phyloP scores from a whole-genome alignment of 208 protist genomes.

The Herpetomonas samuelpessoai region DNA sequence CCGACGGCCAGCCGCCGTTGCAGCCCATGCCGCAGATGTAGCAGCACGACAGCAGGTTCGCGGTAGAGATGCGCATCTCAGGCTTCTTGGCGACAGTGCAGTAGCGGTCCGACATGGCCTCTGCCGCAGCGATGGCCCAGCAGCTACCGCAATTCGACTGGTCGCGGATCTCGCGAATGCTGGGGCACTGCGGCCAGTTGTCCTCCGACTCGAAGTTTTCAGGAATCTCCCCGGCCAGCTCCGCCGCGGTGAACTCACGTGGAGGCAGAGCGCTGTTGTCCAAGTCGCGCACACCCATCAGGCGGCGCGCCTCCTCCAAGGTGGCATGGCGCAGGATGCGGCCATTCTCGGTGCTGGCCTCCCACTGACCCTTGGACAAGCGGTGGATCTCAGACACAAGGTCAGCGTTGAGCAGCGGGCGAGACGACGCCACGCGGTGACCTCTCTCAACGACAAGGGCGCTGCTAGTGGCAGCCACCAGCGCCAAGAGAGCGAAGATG shows the following conservation, averaged over 20 bases:
- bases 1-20: slow-evolving; percentile 71
- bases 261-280: slow-evolving; percentile 21
- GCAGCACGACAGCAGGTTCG: slow-evolving; percentile 84
- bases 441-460: slow-evolving; percentile 10
- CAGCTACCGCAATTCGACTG: slow-evolving; percentile 90
- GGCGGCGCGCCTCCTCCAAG: slow-evolving; percentile 25
- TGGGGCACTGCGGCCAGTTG: slow-evolving; percentile 60
- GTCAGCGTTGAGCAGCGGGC: slow-evolving; percentile 17
- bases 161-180: slow-evolving; percentile 75
- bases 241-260: slow-evolving; percentile 45
- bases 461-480: slow-evolving; percentile 21
- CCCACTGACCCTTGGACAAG: slow-evolving; percentile 52
- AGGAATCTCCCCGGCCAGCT: slow-evolving; percentile 35
- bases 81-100: slow-evolving; percentile 73
- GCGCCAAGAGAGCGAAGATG: slow-evolving; percentile 20
- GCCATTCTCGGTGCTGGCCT: slow-evolving; percentile 42
- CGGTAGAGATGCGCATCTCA: slow-evolving; percentile 60
- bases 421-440: slow-evolving; percentile 9
- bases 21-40: slow-evolving; percentile 72
- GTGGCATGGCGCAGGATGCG: slow-evolving; percentile 32
- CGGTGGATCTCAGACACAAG: slow-evolving; percentile 36
- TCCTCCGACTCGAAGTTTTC: slow-evolving; percentile 57
- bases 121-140: slow-evolving; percentile 89
- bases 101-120: slow-evolving; percentile 84
- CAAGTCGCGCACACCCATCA: slow-evolving; percentile 44